Conservation (phyloP, 2,329 filamentous ascomycete species). For the Fusarium sp. region DNA sequence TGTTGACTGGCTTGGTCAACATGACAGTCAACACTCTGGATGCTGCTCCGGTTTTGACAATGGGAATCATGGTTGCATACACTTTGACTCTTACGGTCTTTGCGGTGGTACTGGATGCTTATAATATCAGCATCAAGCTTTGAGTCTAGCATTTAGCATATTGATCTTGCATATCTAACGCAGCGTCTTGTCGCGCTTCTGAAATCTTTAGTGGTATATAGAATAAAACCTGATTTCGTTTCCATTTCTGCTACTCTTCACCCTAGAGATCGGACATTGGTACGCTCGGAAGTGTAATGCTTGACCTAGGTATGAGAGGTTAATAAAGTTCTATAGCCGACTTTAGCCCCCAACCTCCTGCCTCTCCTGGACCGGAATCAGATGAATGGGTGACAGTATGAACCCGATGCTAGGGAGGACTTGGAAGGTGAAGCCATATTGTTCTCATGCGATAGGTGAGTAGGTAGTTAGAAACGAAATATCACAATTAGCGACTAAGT, state of each 20-base stretch:
- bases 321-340: too few species aligned
- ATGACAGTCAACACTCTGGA: conserved; percentile 86
- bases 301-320: neutral
- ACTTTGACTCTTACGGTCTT: conserved; percentile 73
- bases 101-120: conserved; percentile 75
- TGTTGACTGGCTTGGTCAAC: conserved; percentile 91
- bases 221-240: neutral
- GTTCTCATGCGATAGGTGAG: neutral
- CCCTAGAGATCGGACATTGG: neutral
- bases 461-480: too few species aligned
- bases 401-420: neutral
- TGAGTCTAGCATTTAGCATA: conserved; percentile 50
- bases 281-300: neutral
- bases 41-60: conserved; percentile 71
- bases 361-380: too few species aligned
- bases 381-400: neutral
- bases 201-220: neutral
- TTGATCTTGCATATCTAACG: conserved; percentile 1
- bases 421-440: neutral
- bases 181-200: neutral
- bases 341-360: neutral
- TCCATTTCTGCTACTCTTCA: neutral
- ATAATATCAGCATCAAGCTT: conserved; percentile 78
- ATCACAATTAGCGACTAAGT: neutral
- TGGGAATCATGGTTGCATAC: conserved; percentile 82